Evolutionary conservation across 139 green algal genomes (phyloP).

Genomic region (Desmodesmus armatus): DNA sequence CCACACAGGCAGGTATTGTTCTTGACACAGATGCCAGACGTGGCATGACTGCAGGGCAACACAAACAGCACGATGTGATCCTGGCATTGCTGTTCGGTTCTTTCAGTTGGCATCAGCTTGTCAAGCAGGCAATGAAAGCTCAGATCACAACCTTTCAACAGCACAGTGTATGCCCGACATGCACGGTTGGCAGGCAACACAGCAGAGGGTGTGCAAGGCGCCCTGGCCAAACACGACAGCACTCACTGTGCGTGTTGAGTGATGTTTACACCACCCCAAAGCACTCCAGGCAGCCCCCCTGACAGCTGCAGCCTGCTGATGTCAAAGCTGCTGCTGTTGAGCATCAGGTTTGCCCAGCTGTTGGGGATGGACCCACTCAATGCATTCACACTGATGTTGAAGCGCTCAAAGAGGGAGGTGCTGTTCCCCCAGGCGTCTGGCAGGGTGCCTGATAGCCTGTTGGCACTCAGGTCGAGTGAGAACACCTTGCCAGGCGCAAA

Average conservation of each 20-base stretch:
- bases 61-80: too few relatives aligned
- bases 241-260: too few relatives aligned
- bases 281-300: not conserved
- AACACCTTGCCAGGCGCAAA: not conserved
- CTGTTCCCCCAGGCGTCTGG: not conserved
- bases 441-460: constrained; percentile 21
- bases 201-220: too few relatives aligned
- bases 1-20: constrained; percentile 46
- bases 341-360: constrained; percentile 6
- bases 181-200: too few relatives aligned
- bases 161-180: too few relatives aligned
- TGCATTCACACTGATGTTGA: not conserved
- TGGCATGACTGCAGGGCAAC: too few relatives aligned
- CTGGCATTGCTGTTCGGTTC: too few relatives aligned
- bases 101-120: too few relatives aligned
- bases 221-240: too few relatives aligned
- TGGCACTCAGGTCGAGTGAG: not conserved
- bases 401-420: not conserved
- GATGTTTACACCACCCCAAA: too few relatives aligned
- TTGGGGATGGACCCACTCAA: not conserved
- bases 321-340: not conserved
- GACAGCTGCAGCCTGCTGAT: not conserved
- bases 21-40: not conserved
- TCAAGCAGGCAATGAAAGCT: too few relatives aligned
- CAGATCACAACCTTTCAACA: too few relatives aligned